A percentile compares a stretch with the other conserved stretches of the same genome.
Evolutionary conservation across 1,139 yeast genomes (phyloP).

Genomic region (Schwanniomyces etchellsii): DNA sequence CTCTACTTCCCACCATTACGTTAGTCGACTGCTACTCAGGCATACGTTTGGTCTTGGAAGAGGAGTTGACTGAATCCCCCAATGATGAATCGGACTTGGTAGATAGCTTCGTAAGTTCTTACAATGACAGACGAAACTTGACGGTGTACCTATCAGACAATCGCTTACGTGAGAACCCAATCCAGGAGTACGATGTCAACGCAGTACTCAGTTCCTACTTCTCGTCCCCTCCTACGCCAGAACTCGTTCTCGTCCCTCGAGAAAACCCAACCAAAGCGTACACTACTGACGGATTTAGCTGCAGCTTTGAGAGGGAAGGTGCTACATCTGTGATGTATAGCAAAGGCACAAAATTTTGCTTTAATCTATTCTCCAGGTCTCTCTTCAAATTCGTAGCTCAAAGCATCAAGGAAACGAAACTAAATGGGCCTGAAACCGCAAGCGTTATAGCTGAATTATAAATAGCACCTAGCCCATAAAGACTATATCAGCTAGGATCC

Average conservation of each 20-base stretch:
- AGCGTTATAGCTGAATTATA: too few species aligned
- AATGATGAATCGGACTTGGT: slow-evolving; percentile 1
- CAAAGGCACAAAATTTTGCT: slow-evolving; percentile 13
- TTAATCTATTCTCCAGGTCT: slow-evolving; percentile 13
- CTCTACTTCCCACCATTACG: slow-evolving; percentile 15
- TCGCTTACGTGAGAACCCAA: slow-evolving; percentile 8
- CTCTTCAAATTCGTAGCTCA: slow-evolving; percentile 10
- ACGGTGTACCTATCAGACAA: slow-evolving; percentile 15
- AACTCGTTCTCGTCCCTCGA: slow-evolving; percentile 11
- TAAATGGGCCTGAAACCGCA: too few species aligned
- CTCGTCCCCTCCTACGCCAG: slow-evolving; percentile 12
- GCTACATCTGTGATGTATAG: slow-evolving; percentile 9
- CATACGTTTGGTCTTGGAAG: slow-evolving; percentile 1
- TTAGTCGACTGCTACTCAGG: slow-evolving; percentile 10
- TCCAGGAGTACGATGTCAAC: background rate
- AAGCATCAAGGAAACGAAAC: background rate
- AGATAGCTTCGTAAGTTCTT: slow-evolving; percentile 6
- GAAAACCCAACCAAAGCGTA: slow-evolving; percentile 2
- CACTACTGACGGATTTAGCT: background rate
- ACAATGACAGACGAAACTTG: slow-evolving; percentile 10
- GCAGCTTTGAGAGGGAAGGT: background rate
- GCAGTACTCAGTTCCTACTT: background rate
- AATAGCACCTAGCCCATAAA: too few species aligned
- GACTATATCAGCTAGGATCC: too few species aligned
- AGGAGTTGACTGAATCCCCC: slow-evolving; percentile 2